These are phyloP conservation scores for Peterozyma xylosa DNA, from an alignment of 805 yeast species.

Conservation along the genomic window DNA sequence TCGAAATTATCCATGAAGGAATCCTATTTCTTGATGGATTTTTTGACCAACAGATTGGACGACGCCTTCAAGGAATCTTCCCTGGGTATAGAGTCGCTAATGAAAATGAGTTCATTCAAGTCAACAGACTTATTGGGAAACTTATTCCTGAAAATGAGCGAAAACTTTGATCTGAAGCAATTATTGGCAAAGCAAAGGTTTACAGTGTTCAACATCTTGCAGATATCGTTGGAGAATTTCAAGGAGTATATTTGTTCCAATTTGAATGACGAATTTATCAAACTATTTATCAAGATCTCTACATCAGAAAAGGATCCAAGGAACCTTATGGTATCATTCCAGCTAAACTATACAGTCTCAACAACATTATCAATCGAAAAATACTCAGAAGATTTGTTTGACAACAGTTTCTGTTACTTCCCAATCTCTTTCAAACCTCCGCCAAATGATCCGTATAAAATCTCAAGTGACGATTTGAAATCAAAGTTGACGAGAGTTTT, in stretches of 20 bases:
- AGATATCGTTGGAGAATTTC: conserved; percentile 24
- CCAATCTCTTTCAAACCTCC: conserved; percentile 96
- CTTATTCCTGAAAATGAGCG: conserved; percentile 27
- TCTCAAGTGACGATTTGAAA: conserved; percentile 70
- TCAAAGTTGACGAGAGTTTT: conserved; percentile 51
- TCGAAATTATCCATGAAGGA: conserved; percentile 32
- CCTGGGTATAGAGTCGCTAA: conserved; percentile 44
- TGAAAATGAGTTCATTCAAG: conserved; percentile 41
- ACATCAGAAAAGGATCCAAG: conserved; percentile 93
- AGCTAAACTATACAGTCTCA: conserved; percentile 42
- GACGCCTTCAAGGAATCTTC: conserved; percentile 51
- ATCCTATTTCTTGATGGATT: conserved; percentile 42
- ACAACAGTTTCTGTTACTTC: conserved; percentile 87
- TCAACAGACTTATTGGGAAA: conserved; percentile 23
- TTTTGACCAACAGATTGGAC: conserved; percentile 58
- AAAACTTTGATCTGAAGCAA: conserved; percentile 46
- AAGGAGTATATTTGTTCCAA: conserved; percentile 13
- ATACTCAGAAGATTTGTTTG: conserved; percentile 68
- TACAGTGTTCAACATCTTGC: conserved; percentile 45
- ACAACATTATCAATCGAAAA: conserved; percentile 29
- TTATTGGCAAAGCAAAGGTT: conserved; percentile 58
- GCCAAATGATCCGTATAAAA: conserved; percentile 77
- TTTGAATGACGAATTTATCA: conserved; percentile 35
- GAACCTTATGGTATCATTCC: conserved; percentile 68
- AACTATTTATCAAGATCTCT: conserved; percentile 60